A percentile compares a stretch with the other conserved stretches of the same genome.
phyloP scores from a whole-genome alignment of 345 rosid genomes.

The Lepidium africanum region DNA sequence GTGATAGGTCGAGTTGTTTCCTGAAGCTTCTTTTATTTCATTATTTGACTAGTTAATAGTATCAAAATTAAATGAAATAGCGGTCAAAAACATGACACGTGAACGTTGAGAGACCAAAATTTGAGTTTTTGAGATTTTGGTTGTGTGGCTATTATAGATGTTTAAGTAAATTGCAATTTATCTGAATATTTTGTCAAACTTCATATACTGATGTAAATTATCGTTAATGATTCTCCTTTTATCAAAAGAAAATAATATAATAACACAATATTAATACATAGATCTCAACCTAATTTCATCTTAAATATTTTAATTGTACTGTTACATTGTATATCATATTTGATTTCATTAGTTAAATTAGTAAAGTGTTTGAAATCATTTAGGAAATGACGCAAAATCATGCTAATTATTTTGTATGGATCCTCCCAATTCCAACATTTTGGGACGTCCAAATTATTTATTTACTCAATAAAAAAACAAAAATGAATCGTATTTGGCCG shows the following conservation, averaged over 20 bases:
- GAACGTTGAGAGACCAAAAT: not conserved
- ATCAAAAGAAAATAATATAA: too few species aligned
- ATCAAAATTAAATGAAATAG: not conserved
- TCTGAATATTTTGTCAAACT: not conserved
- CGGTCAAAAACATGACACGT: conserved; percentile 10
- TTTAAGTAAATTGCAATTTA: not conserved
- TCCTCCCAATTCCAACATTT: not conserved
- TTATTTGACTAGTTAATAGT: not conserved
- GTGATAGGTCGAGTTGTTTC: conserved; percentile 21
- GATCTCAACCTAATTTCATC: not conserved
- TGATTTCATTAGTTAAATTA: not conserved
- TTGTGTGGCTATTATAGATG: not conserved
- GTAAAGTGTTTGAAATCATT: not conserved
- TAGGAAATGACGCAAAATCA: not conserved
- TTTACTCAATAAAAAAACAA: not conserved
- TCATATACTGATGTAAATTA: too few species aligned
- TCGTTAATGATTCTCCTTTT: too few species aligned
- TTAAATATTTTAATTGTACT: not conserved
- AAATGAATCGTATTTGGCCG: conserved; percentile 3
- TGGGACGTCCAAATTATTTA: not conserved
- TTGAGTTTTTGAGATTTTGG: not conserved
- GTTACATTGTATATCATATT: not conserved
- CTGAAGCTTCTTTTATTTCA: not conserved
- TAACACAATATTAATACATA: too few species aligned
- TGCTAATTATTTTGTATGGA: not conserved